phyloP scores from a whole-genome alignment of 495 filamentous ascomycete species.

The Cenococcum geophilum region DNA sequence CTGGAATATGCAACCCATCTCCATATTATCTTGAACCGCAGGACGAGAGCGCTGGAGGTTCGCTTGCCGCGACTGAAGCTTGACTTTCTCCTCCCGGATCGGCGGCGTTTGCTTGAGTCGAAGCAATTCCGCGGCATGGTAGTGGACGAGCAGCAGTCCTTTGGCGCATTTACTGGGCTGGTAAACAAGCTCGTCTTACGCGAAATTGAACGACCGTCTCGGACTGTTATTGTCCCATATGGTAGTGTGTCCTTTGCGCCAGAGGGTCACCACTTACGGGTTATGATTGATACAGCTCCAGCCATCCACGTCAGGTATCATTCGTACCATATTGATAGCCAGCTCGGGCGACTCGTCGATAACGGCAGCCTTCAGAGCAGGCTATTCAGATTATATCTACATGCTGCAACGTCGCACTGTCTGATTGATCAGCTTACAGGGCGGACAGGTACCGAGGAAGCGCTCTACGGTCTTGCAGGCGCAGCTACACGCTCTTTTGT shows the following conservation, averaged over 20 bases:
- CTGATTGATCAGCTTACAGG: conserved; percentile 16
- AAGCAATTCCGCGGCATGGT: conserved; percentile 5
- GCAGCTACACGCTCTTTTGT: conserved; percentile 18
- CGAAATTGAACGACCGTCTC: not conserved
- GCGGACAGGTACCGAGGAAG: conserved; percentile 15
- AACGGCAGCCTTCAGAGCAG: conserved; percentile 20
- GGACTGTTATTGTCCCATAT: conserved; percentile 4
- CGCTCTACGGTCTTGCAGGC: conserved; percentile 7
- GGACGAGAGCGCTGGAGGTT: not conserved
- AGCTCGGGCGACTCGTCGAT: conserved; percentile 11
- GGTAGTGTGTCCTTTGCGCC: conserved; percentile 37
- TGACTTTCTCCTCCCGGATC: not conserved
- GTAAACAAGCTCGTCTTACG: not conserved
- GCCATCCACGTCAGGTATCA: not conserved
- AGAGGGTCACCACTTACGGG: conserved; percentile 40
- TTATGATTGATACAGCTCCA: conserved; percentile 12
- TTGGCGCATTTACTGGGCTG: conserved; percentile 8
- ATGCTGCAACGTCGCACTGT: conserved; percentile 13
- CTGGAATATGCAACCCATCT: not conserved
- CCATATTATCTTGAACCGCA: not conserved
- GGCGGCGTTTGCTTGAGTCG: not conserved
- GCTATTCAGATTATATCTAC: conserved; percentile 19
- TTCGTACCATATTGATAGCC: conserved; percentile 13
- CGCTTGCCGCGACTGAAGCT: conserved; percentile 6
- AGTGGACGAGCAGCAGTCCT: not conserved